Conservation (phyloP, 2,329 filamentous ascomycete species). For the Pezicula neosporulosa region DNA sequence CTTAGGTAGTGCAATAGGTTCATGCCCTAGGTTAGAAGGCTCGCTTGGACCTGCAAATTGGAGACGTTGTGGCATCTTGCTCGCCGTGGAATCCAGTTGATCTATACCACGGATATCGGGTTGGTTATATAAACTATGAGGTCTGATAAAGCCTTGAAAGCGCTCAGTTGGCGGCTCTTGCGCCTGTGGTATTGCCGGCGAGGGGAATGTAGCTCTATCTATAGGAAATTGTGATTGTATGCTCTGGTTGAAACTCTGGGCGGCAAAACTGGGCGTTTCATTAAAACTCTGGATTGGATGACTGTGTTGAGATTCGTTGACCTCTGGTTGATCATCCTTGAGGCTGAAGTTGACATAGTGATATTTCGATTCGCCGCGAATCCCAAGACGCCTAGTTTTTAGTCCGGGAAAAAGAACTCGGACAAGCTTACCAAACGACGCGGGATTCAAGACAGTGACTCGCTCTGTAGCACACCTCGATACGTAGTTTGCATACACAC, state of each 20-base stretch:
- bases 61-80: conserved; percentile 56
- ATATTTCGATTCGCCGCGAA: conserved; percentile 96
- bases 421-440: conserved; percentile 96
- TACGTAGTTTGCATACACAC: conserved; percentile 95
- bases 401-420: conserved; percentile 94
- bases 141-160: conserved; percentile 30
- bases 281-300: conserved; percentile 45
- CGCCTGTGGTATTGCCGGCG: conserved; percentile 34
- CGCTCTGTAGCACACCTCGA: conserved; percentile 88
- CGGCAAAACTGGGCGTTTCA: conserved; percentile 41
- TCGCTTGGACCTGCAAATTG: conserved; percentile 58
- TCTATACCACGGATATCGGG: conserved; percentile 53
- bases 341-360: conserved; percentile 77
- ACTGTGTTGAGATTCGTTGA: conserved; percentile 36
- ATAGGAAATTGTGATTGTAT: conserved; percentile 25
- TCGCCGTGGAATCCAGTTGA: conserved; percentile 52
- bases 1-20: conserved; percentile 75
- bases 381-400: conserved; percentile 86
- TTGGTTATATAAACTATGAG: conserved; percentile 56
- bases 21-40: conserved; percentile 57
- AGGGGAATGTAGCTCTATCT: conserved; percentile 34
- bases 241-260: conserved; percentile 39
- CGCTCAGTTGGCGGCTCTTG: conserved; percentile 22
- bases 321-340: conserved; percentile 44
- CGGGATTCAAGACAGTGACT: conserved; percentile 92